A percentile compares a stretch with the other conserved stretches of the same genome.
Conservation (phyloP, 768 basidiomycete genomes). For the Naematelia encephala region DNA sequence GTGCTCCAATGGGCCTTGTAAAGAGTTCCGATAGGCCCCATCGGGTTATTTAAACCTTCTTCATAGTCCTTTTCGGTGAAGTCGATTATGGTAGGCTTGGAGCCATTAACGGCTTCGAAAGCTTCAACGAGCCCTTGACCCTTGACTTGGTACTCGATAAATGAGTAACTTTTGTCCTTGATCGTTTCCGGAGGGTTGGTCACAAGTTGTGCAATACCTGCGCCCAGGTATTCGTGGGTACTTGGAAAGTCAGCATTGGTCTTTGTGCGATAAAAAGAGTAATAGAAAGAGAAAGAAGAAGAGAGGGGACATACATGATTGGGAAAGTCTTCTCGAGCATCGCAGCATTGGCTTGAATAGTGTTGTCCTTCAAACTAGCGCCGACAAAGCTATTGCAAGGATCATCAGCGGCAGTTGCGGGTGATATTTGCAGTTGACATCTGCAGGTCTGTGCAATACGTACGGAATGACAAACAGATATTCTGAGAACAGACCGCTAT, state of each 20-base stretch:
- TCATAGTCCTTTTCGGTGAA: not conserved
- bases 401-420: no score
- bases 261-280: no score
- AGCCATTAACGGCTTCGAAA: not conserved
- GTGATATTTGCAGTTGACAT: no score
- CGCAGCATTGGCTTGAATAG: not conserved
- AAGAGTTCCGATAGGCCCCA: not conserved
- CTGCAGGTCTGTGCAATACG: not conserved
- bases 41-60: not conserved
- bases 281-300: not conserved
- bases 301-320: not conserved
- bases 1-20: not conserved
- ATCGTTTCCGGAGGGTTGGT: not conserved
- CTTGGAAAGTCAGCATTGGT: not conserved
- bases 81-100: not conserved
- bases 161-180: not conserved
- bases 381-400: no score
- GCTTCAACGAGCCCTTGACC: not conserved
- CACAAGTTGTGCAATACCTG: not conserved
- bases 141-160: not conserved
- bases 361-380: not conserved
- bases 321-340: not conserved
- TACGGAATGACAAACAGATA: not conserved
- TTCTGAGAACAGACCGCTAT: not conserved
- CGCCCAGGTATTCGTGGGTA: not conserved